Percentiles rank a stretch among this genome's conserved stretches.
Conservation (phyloP, 192 early-diverging fungal genomes). For the Lobosporangium transversale region DNA sequence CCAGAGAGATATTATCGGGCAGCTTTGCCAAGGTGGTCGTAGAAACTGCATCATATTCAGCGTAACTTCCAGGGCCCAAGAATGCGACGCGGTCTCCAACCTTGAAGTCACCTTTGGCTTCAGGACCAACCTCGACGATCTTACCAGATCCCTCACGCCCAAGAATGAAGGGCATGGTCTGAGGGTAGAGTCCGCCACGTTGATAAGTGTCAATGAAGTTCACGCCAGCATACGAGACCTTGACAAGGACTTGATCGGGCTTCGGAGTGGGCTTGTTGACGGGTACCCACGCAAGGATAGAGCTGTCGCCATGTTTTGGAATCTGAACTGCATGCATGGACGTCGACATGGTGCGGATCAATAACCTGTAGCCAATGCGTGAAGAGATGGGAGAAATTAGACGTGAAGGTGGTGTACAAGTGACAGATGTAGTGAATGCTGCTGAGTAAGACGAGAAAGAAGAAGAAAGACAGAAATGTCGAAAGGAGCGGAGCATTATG, state of each 20-base stretch:
- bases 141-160: conserved; percentile 87
- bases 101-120: conserved; percentile 61
- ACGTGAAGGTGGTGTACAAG: too few species aligned
- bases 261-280: conserved; percentile 61
- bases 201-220: conserved; percentile 95
- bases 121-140: conserved; percentile 76
- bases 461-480: too few species aligned
- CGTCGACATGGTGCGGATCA: conserved; percentile 20
- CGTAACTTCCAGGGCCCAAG: conserved; percentile 69
- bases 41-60: conserved; percentile 74
- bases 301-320: conserved; percentile 63
- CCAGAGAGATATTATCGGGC: conserved; percentile 22
- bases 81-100: conserved; percentile 89
- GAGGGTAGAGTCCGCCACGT: conserved; percentile 79
- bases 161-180: conserved; percentile 70
- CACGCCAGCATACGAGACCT: conserved; percentile 80
- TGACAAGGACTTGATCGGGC: conserved; percentile 72
- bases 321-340: conserved; percentile 63
- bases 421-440: too few species aligned
- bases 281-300: conserved; percentile 62
- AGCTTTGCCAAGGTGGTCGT: conserved; percentile 56
- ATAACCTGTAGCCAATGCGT: too few species aligned
- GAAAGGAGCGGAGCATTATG: too few species aligned
- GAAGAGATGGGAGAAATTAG: neutral
- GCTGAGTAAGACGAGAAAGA: too few species aligned